Base-by-base conservation (phyloP, 2,329 filamentous ascomycete species). In the Fusarium fujikuroi region DNA sequence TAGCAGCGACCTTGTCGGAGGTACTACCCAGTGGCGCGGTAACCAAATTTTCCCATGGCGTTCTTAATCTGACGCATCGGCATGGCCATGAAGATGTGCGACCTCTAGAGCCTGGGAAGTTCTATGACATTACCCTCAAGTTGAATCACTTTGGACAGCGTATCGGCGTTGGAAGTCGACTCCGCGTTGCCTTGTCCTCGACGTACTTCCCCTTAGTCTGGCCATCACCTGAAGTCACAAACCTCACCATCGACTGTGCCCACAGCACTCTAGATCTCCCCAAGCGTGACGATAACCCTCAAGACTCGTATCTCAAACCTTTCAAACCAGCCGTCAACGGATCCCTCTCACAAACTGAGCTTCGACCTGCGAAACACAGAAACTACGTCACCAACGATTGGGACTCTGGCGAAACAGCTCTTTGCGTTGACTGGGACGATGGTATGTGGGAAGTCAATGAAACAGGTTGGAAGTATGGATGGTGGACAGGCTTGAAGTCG, bases 121-220 rank as follows among this genome's bases (percentile, higher is more conserved):
- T 63, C 8, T 63, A 65, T 4, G 23, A 63, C 0, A 1, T 63
- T 6, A 32, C 47, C 0, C 36, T 65, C 0, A 65, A 65, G 6
- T 2, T 65, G 28, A 54, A 63, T 5, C 59, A 65, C 21, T 65
- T 63, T 25, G 63, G 63, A 0, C 47, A 65, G 7, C n/a, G 59
- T 1, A 63, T 65, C 10, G 42, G 63, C 10, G 2, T 21, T n/a
- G 40, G 63, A 15, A 63, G 59, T 14, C 59, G 59, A 1, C 28
- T 65, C 6, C 63, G 63, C 1, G 36, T 65, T 36, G 63, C 63
- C 2, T 4, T 65, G 5, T 65, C 63, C 1, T 56, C 63, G 0
- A 56, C 63, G 3, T 65, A 63, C 23, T 65, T 65, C 28, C 63
- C 63, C 19, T 23, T 65, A 21, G 47, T 63, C 16, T 65, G 63